These are phyloP conservation scores for Carex parvula DNA, from an alignment of 176 grass and related monocot genomes.

Conservation along the genomic window DNA sequence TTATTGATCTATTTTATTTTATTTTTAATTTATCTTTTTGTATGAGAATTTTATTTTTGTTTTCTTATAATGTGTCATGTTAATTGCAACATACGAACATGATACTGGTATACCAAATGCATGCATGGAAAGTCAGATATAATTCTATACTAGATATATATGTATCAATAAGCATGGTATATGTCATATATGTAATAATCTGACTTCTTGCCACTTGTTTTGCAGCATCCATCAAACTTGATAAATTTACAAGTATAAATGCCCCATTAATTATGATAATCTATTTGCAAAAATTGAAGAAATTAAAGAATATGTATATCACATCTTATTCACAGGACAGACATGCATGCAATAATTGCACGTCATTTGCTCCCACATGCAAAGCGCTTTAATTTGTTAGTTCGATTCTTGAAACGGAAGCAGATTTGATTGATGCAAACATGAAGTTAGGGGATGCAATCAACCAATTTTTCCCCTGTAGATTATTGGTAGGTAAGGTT, in stretches of 20 bases:
- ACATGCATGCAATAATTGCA: constrained; percentile 11
- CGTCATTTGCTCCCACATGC: constrained; percentile 12
- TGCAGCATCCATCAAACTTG: neutral
- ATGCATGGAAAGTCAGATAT: no score
- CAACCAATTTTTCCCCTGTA: neutral
- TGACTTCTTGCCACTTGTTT: neutral
- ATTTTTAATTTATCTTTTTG: no score
- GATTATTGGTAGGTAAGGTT: neutral
- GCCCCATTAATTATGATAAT: neutral
- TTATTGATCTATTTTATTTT: no score
- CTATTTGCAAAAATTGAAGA: neutral
- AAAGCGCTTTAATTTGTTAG: neutral
- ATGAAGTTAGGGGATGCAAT: neutral
- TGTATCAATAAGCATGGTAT: neutral
- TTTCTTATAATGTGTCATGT: no score
- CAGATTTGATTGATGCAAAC: constrained; percentile 21
- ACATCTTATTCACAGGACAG: constrained; percentile 7
- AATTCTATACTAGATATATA: no score
- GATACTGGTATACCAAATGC: no score
- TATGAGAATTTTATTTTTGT: no score
- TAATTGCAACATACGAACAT: no score
- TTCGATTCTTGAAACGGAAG: neutral
- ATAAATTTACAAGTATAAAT: neutral
- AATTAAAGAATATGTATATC: neutral
- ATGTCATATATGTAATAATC: neutral